Conservation (phyloP, 2,329 filamentous ascomycete genomes). For the Penicillium sp. region DNA sequence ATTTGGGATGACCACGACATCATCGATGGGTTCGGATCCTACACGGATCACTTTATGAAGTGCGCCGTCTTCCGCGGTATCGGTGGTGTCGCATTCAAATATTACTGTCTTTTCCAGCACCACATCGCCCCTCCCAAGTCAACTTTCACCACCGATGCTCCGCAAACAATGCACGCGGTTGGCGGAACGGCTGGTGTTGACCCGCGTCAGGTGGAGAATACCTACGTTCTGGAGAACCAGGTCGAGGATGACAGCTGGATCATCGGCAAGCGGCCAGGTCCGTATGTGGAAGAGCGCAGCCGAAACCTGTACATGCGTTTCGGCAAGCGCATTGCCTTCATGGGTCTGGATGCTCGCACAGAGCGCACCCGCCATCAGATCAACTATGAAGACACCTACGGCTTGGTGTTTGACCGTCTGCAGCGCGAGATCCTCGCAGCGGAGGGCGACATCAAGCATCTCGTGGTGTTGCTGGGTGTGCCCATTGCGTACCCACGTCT, state of each 20-base stretch:
- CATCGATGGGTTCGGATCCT: conserved; percentile 64
- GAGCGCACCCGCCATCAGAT: conserved; percentile 86
- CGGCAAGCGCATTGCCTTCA: conserved; percentile 61
- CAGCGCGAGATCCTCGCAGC: conserved; percentile 49
- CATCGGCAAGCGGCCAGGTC: conserved; percentile 66
- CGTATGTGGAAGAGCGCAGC: conserved; percentile 61
- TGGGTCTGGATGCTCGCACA: conserved; percentile 59
- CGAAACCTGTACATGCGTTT: conserved; percentile 61
- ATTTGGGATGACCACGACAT: conserved; percentile 66
- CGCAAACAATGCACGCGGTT: conserved; percentile 49
- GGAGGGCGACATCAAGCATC: conserved; percentile 58
- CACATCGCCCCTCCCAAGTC: conserved; percentile 79
- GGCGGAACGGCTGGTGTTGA: conserved; percentile 57
- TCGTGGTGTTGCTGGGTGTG: conserved; percentile 62
- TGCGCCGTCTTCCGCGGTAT: conserved; percentile 63
- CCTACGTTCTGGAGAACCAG: conserved; percentile 62
- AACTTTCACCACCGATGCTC: conserved; percentile 75
- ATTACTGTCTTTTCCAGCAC: conserved; percentile 66
- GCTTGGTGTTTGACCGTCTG: conserved; percentile 57
- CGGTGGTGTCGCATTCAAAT: conserved; percentile 56
- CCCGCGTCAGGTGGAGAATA: conserved; percentile 67
- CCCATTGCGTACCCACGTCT: conserved; percentile 71
- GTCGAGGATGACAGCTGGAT: conserved; percentile 70
- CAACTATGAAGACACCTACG: conserved; percentile 70
- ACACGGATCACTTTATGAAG: conserved; percentile 64